Percentiles rank a stretch among this genome's conserved stretches.
These are phyloP conservation scores for Vaccinium macrocarpon DNA, from an alignment of 148 eudicot species.

Conservation along the genomic window DNA sequence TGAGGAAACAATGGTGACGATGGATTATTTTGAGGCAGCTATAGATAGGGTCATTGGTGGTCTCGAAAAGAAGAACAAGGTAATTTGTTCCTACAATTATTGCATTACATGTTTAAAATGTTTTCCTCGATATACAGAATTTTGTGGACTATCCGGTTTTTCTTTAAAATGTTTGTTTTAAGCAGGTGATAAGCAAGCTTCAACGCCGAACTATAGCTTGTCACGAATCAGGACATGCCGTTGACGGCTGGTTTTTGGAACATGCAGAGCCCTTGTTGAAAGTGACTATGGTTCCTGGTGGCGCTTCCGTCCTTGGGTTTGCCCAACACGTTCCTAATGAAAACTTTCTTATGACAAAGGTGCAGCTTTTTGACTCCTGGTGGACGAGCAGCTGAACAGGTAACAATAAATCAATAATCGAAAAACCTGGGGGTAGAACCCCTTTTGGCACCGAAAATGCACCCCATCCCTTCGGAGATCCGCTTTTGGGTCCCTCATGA, in stretches of 20 bases:
- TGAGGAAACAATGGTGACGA: constrained; percentile 42
- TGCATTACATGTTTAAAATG: background rate
- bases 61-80: constrained; percentile 88
- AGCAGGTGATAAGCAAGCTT: constrained; percentile 80
- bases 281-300: constrained; percentile 97
- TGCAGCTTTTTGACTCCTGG: constrained; percentile 95
- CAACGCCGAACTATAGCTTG: constrained; percentile 83
- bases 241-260: constrained; percentile 82
- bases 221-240: constrained; percentile 94
- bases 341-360: constrained; percentile 91
- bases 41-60: constrained; percentile 90
- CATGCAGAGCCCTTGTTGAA: constrained; percentile 85
- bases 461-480: no score
- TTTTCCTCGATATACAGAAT: background rate
- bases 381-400: constrained; percentile 95
- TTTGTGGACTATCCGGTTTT: background rate
- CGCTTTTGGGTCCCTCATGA: no score
- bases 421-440: no score
- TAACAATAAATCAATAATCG: constrained; percentile 10
- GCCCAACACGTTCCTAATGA: constrained; percentile 90
- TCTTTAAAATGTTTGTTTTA: background rate
- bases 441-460: no score
- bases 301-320: constrained; percentile 86
- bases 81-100: constrained; percentile 10
- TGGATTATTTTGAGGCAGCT: constrained; percentile 87